Evolutionary conservation across 768 basidiomycete genomes (phyloP), one percentile per base, ranked within the genome.

Genomic region (Suillus plorans): DNA sequence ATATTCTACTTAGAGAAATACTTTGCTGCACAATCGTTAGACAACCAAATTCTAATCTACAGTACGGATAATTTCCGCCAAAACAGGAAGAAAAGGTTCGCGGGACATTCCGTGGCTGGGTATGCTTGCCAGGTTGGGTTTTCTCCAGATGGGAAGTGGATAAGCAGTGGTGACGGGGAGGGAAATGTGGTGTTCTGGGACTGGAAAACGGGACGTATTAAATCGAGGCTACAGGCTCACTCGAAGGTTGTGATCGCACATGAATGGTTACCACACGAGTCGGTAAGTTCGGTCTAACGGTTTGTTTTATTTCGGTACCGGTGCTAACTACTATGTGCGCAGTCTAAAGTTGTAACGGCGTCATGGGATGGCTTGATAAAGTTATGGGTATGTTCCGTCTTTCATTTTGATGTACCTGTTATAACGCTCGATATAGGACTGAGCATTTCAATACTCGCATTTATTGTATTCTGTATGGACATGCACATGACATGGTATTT

Each of bases 161-260:
- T 99, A 71, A 96, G 94, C 72, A 96, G 94, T 64, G 97, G 97
- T 36, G 97, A 98, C 71, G 92, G 93, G 12, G 89, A 90, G 69
- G 97, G 97, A 10, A 95, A 97, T 75, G 84, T 99, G 50, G 92
- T 98, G 4, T 97, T 98, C 77, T 99, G 97, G 97, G 97, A 99
- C 76, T 99, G 94, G 93, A 99, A 97, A 80, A 96, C 90, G n/a
- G 93, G 95, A 2, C 88, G 94, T 67, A 95, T 99, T 76, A 94
- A 96, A 80, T 94, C 91, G 63, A 83, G 94, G 45, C 77, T 99
- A 63, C 87, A 88, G 68, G 94, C 94, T 3, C 97, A 99, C 76
- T 88, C 85, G 14, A 95, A 98, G 79, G 97, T 97, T n/a, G 93
- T 99, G 60, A 98, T 99, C 70, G 87, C 94, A 25, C 97, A 99